These are phyloP conservation scores for Oryza rufipogon DNA, from an alignment of 176 grass and related monocot species.

Conservation along the genomic window DNA sequence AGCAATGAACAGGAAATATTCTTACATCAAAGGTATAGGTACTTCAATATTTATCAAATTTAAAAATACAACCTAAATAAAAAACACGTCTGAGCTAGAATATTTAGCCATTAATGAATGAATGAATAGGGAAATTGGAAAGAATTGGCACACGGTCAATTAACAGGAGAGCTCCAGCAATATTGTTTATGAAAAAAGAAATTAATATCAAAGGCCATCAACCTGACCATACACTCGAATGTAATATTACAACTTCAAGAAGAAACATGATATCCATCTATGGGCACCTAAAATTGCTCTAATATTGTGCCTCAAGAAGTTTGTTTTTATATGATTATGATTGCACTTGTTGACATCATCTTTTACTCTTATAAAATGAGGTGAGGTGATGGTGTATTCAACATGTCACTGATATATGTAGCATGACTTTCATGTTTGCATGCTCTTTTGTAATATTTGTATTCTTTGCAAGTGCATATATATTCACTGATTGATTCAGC, in stretches of 20 bases:
- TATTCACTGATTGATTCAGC: neutral
- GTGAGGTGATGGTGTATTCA: neutral
- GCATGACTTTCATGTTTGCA: neutral
- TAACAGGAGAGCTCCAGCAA: neutral
- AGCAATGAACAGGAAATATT: neutral
- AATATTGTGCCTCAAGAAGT: conserved; percentile 22
- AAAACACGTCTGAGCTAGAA: neutral
- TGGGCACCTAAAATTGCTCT: conserved; percentile 18
- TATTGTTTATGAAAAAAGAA: conserved; percentile 13
- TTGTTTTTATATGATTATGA: neutral
- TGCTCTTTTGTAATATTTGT: neutral
- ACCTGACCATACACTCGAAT: neutral
- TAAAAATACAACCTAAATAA: neutral
- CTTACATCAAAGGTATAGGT: neutral
- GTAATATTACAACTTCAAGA: conserved; percentile 19
- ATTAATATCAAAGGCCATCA: conserved; percentile 19
- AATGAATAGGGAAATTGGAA: neutral
- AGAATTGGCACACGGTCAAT: conserved; percentile 10
- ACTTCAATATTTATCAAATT: neutral
- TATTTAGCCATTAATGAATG: neutral
- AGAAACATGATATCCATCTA: neutral
- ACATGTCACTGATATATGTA: neutral
- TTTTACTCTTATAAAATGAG: neutral
- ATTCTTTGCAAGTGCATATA: neutral
- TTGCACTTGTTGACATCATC: neutral